These are phyloP conservation scores for Saturnispora hagleri DNA, from an alignment of 805 yeast genomes.

Conservation along the genomic window DNA sequence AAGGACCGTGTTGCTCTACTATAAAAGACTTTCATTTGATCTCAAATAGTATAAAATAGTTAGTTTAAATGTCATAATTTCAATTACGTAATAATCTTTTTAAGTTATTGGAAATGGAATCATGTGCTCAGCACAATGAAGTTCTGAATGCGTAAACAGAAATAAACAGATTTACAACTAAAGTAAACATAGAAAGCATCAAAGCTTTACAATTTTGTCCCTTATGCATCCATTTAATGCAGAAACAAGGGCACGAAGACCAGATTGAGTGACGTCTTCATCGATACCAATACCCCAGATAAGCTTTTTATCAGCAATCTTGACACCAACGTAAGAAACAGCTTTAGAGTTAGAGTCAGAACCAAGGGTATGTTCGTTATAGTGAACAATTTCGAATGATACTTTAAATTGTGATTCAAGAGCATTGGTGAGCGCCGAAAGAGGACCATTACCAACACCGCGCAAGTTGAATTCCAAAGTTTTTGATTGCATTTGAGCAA, in stretches of 20 bases:
- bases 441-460: slow-evolving; percentile 78
- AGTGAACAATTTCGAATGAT: slow-evolving; percentile 52
- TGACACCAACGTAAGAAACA: slow-evolving; percentile 50
- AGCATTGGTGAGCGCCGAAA: slow-evolving; percentile 66
- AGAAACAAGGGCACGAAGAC: slow-evolving; percentile 41
- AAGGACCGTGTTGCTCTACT: slow-evolving; percentile 4
- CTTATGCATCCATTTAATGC: slow-evolving; percentile 32
- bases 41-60: not conserved
- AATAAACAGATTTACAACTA: not conserved
- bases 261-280: slow-evolving; percentile 48
- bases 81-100: not conserved
- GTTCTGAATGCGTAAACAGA: not conserved
- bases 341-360: slow-evolving; percentile 63
- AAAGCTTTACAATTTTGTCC: slow-evolving; percentile 16
- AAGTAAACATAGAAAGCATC: not conserved
- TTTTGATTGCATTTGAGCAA: slow-evolving; percentile 41
- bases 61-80: not conserved
- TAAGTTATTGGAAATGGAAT: not conserved
- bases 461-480: slow-evolving; percentile 24
- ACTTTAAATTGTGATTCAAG: slow-evolving; percentile 39
- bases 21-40: slow-evolving; percentile 9
- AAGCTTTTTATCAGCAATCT: slow-evolving; percentile 7
- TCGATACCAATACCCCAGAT: slow-evolving; percentile 53
- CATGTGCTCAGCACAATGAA: not conserved
- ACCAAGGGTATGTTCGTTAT: slow-evolving; percentile 77